Evolutionary conservation across 1,139 yeast species (phyloP), one percentile per base, ranked within the genome.

Genomic region (Sugiyamaella xylanicola): DNA sequence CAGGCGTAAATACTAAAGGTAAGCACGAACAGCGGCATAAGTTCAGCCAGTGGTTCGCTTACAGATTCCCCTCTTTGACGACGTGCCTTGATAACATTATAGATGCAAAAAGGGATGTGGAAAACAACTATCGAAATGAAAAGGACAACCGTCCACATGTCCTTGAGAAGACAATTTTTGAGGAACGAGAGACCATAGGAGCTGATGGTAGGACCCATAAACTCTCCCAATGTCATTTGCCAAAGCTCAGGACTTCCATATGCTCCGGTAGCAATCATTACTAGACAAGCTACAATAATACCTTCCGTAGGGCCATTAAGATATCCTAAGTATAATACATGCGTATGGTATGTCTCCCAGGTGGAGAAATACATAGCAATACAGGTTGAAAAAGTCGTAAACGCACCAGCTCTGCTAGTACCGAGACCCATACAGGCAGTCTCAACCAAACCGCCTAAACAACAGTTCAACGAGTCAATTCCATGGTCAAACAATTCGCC

Each of bases 221-320:
- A 55, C 27, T 63, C 63, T n/a, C 41, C 56, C n/a, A 67, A 62
- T 15, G 63, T 55, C 47, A 67, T 66, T 42, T 74, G 71, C 87
- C 89, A 86, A 55, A 84, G 72, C 3, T 74, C 79, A 2, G 86
- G 84, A 1, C 95, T 93, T 32, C 60, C 57, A 54, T 74, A 71
- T 39, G 81, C 48, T 1, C 87, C 91, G 0, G 88, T 82, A 22
- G 80, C 52, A 11, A 83, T 59, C 74, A 81, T 86, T 32, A 84
- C 75, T 2, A 61, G 66, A 48, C 79, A 73, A 43, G 87, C 80
- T 74, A 86, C 78, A 61, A 86, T 70, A 40, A 87, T 83, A 2
- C 95, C 95, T 70, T 87, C 95, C 2, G 88, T 91, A 0, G 95
- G 95, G 2, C 93, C 95, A 59, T 88, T 85, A 65, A 86, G 77